Conservation (phyloP, 495 filamentous ascomycete genomes). For the Astrothelium subdiscretum region DNA sequence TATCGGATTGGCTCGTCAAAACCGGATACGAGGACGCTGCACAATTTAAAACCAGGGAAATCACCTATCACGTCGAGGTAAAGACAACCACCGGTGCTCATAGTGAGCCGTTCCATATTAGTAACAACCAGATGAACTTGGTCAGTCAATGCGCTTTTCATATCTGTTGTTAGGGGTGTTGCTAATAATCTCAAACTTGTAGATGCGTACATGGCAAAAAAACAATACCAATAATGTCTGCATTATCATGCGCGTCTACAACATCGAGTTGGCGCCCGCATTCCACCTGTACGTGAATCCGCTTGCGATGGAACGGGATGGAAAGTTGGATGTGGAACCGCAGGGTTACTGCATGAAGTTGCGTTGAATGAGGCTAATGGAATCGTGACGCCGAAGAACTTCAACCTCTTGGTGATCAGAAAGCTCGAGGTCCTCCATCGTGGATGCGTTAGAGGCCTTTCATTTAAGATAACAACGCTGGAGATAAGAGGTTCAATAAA, state of each 20-base stretch:
- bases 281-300: slow-evolving; percentile 6
- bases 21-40: not conserved
- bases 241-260: slow-evolving; percentile 10
- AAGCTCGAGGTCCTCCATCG: no score
- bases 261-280: not conserved
- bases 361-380: not conserved
- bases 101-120: slow-evolving; percentile 7
- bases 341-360: not conserved
- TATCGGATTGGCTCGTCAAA: slow-evolving; percentile 4
- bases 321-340: not conserved
- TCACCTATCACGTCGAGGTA: slow-evolving; percentile 11
- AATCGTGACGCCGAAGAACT: no score
- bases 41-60: not conserved
- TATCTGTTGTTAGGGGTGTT: not conserved
- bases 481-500: no score
- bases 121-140: slow-evolving; percentile 5
- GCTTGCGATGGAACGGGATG: not conserved
- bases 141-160: not conserved
- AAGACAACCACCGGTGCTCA: slow-evolving; percentile 7
- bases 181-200: not conserved
- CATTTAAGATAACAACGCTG: no score
- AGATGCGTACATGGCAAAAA: slow-evolving; percentile 5
- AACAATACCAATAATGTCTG: slow-evolving; percentile 5
- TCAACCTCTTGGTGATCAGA: no score
- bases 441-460: no score